Conservation (phyloP, 1,139 yeast species). For the Taiozyma sp. region DNA sequence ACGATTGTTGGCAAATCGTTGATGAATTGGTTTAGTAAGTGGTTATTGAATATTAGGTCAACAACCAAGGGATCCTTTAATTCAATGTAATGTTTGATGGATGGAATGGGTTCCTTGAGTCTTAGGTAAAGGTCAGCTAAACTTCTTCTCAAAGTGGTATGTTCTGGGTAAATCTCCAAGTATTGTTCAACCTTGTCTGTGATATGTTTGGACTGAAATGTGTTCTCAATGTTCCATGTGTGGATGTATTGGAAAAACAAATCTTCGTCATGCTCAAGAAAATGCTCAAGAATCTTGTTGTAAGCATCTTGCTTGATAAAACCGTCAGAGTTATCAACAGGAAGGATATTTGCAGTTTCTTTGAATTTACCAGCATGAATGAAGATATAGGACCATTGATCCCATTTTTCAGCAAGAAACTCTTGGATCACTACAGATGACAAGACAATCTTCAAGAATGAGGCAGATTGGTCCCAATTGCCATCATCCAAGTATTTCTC, state of each 20-base stretch:
- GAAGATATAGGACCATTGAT: slow-evolving; percentile 53
- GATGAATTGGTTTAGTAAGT: slow-evolving; percentile 48
- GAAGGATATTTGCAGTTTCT: slow-evolving; percentile 35
- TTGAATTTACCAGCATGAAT: slow-evolving; percentile 42
- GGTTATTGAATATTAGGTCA: slow-evolving; percentile 53
- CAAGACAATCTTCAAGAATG: slow-evolving; percentile 41
- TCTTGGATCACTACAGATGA: slow-evolving; percentile 29
- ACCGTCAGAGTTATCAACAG: slow-evolving; percentile 33
- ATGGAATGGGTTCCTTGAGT: slow-evolving; percentile 52
- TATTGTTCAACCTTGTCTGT: slow-evolving; percentile 43
- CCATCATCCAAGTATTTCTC: slow-evolving; percentile 41
- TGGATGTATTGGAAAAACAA: slow-evolving; percentile 38
- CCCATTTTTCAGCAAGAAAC: slow-evolving; percentile 54
- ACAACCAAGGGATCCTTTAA: slow-evolving; percentile 52
- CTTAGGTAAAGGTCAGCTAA: slow-evolving; percentile 54
- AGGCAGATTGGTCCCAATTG: slow-evolving; percentile 54
- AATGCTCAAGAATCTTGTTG: slow-evolving; percentile 45
- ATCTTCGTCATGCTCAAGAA: slow-evolving; percentile 35
- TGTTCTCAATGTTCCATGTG: slow-evolving; percentile 49
- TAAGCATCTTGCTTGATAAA: slow-evolving; percentile 32
- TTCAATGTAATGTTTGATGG: slow-evolving; percentile 56
- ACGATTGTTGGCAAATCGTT: slow-evolving; percentile 48
- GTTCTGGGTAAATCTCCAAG: slow-evolving; percentile 25
- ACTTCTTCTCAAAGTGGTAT: slow-evolving; percentile 37
- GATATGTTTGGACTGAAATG: slow-evolving; percentile 45